Evolutionary conservation across 2,329 filamentous ascomycete species (phyloP).

Genomic region (Triangularia verruculosa): DNA sequence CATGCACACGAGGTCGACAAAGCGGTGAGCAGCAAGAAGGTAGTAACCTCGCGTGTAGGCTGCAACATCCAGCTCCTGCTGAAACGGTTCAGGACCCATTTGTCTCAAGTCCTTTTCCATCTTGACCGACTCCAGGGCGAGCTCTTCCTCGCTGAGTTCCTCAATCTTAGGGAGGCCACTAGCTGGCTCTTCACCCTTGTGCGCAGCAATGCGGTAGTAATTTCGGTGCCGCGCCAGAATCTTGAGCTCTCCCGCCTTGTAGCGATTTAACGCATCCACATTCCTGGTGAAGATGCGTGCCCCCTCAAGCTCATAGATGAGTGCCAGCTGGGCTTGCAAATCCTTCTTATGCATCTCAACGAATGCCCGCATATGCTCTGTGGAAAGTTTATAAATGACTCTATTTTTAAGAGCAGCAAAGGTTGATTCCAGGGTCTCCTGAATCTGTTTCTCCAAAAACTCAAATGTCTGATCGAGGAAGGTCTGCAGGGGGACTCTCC

Average conservation of each 20-base stretch:
- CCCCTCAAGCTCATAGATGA: slow-evolving; percentile 52
- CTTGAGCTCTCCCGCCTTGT: slow-evolving; percentile 45
- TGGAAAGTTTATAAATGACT: slow-evolving; percentile 49
- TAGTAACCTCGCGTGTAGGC: slow-evolving; percentile 68
- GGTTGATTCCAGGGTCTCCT: slow-evolving; percentile 45
- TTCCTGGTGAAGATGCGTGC: slow-evolving; percentile 58
- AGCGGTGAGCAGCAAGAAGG: slow-evolving; percentile 60
- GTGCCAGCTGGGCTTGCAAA: slow-evolving; percentile 38
- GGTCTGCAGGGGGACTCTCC: slow-evolving; percentile 51
- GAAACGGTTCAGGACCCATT: slow-evolving; percentile 57
- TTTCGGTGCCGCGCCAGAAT: slow-evolving; percentile 48
- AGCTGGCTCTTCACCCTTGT: slow-evolving; percentile 30
- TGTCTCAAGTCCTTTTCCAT: slow-evolving; percentile 43
- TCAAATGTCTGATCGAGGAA: slow-evolving; percentile 48
- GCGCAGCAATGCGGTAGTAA: slow-evolving; percentile 46
- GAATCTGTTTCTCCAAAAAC: slow-evolving; percentile 47
- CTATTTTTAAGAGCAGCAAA: slow-evolving; percentile 47
- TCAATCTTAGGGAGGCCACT: slow-evolving; percentile 40
- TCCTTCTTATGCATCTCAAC: slow-evolving; percentile 39
- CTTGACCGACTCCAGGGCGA: slow-evolving; percentile 41
- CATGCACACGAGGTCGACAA: slow-evolving; percentile 55
- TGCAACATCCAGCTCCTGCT: slow-evolving; percentile 59
- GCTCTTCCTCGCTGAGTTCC: slow-evolving; percentile 48
- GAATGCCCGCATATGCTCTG: slow-evolving; percentile 43
- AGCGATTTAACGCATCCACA: slow-evolving; percentile 44